These are phyloP conservation scores for Termitomyces sp. DNA, from an alignment of 768 basidiomycete species.

Conservation along the genomic window DNA sequence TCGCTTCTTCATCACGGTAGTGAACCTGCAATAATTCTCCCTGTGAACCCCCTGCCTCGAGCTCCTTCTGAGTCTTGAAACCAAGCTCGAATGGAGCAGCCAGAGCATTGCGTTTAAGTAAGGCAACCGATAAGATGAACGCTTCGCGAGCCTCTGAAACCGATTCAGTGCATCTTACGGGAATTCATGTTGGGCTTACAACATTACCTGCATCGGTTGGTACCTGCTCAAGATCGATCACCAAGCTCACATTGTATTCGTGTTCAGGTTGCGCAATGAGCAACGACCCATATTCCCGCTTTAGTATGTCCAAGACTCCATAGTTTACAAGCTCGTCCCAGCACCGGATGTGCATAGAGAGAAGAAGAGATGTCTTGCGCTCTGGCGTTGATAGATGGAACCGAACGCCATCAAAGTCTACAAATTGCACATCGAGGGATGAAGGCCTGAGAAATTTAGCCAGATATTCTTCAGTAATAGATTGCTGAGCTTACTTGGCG, in stretches of 20 bases:
- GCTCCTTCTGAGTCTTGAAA: constrained; percentile 76
- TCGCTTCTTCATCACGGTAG: constrained; percentile 96
- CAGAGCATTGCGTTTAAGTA: constrained; percentile 90
- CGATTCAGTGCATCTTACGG: constrained; percentile 9
- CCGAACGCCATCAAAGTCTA: constrained; percentile 95
- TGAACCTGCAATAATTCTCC: constrained; percentile 91
- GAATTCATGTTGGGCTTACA: background rate
- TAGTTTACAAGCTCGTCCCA: constrained; percentile 92
- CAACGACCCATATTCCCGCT: constrained; percentile 79
- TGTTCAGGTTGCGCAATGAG: constrained; percentile 70
- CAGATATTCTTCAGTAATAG: background rate
- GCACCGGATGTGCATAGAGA: constrained; percentile 97
- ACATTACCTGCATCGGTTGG: constrained; percentile 76
- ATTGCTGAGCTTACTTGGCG: constrained; percentile 54
- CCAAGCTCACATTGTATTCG: constrained; percentile 86
- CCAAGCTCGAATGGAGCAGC: constrained; percentile 93
- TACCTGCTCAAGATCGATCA: constrained; percentile 83
- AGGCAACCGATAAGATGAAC: constrained; percentile 77
- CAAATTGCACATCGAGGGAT: constrained; percentile 91
- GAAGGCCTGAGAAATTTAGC: constrained; percentile 61
- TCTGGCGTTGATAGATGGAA: constrained; percentile 91
- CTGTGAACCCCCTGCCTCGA: constrained; percentile 67
- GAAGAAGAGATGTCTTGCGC: constrained; percentile 74
- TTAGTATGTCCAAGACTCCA: constrained; percentile 78
- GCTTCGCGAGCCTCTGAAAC: constrained; percentile 71